Evolutionary conservation across 306 rosid genomes (phyloP).

Genomic region (Fagus sylvatica): DNA sequence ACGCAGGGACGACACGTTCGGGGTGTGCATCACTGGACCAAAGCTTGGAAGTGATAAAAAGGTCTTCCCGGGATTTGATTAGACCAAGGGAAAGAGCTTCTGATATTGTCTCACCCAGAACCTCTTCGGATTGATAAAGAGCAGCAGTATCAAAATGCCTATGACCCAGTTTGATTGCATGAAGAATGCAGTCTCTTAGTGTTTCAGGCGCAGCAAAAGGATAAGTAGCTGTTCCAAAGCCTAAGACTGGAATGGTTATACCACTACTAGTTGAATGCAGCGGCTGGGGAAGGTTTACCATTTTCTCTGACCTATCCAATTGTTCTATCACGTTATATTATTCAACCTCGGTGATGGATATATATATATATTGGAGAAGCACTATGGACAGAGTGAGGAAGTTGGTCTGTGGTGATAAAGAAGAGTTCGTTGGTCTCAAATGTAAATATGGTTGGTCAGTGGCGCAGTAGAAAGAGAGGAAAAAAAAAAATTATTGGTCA

Average conservation of each 20-base stretch:
- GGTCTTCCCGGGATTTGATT: constrained; percentile 29
- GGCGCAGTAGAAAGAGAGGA: too few species aligned
- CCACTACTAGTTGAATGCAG: neutral
- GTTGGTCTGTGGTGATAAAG: too few species aligned
- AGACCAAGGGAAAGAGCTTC: constrained; percentile 41
- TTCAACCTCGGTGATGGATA: too few species aligned
- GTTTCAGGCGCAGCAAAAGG: neutral
- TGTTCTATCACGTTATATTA: too few species aligned
- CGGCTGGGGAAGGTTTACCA: neutral
- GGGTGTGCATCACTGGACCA: constrained; percentile 48
- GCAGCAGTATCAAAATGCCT: constrained; percentile 50
- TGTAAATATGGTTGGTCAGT: too few species aligned
- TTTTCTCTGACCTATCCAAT: neutral
- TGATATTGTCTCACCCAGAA: constrained; percentile 41
- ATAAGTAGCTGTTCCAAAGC: constrained; percentile 9
- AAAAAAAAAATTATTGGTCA: too few species aligned
- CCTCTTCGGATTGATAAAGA: constrained; percentile 42
- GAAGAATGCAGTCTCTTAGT: neutral
- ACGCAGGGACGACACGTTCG: constrained; percentile 38
- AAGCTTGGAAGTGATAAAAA: constrained; percentile 57
- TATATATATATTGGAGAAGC: too few species aligned
- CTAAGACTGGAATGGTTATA: constrained; percentile 1
- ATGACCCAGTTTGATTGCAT: constrained; percentile 47
- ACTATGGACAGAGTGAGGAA: too few species aligned
- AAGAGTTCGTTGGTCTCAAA: too few species aligned